phyloP scores from a whole-genome alignment of 768 basidiomycete species.

The Auricularia cornea region DNA sequence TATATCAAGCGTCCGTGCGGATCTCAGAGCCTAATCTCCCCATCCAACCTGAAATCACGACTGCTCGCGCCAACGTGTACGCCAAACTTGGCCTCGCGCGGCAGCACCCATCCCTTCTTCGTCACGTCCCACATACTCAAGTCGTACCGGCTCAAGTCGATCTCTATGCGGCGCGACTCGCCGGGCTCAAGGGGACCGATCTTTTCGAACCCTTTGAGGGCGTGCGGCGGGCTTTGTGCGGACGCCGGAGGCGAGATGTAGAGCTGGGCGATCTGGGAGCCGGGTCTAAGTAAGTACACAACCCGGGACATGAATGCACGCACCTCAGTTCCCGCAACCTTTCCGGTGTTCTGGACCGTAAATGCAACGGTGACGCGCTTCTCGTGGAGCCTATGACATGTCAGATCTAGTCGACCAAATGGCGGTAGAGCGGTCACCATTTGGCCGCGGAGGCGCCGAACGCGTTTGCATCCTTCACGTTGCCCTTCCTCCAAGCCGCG shows the following conservation, averaged over 20 bases:
- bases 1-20: too few species aligned
- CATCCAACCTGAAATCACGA: background rate
- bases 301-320: background rate
- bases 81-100: conserved; percentile 44
- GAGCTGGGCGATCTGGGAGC: conserved; percentile 43
- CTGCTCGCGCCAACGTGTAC: conserved; percentile 44
- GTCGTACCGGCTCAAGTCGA: conserved; percentile 32
- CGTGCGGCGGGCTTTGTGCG: conserved; percentile 59
- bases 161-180: conserved; percentile 36
- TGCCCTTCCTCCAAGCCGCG: background rate
- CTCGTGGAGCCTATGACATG: conserved; percentile 47
- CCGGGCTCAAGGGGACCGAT: conserved; percentile 44
- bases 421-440: too few species aligned
- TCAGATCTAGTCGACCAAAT: too few species aligned
- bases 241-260: conserved; percentile 61
- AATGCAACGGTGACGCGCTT: conserved; percentile 59
- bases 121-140: conserved; percentile 35
- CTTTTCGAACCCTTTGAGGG: conserved; percentile 58
- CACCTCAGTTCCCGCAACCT: conserved; percentile 56
- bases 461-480: background rate
- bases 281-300: background rate
- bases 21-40: background rate
- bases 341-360: conserved; percentile 56
- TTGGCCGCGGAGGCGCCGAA: background rate
- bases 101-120: conserved; percentile 67